phyloP scores from a whole-genome alignment of 768 basidiomycete genomes.

The Amanita pseudoporphyria region DNA sequence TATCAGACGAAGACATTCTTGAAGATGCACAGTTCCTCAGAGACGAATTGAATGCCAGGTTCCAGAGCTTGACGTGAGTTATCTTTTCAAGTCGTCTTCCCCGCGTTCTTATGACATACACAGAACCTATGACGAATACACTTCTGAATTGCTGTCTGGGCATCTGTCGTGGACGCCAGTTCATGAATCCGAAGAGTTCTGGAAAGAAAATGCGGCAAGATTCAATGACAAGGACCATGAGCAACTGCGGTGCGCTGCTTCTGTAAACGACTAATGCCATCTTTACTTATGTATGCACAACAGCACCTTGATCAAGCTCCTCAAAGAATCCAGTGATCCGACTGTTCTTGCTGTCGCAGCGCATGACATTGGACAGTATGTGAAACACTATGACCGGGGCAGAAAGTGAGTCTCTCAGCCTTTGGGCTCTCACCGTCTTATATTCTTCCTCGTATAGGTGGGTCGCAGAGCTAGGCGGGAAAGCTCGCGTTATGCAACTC shows the following conservation, averaged over 20 bases:
- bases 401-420: constrained; percentile 59
- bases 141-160: constrained; percentile 80
- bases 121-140: constrained; percentile 96
- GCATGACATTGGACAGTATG: constrained; percentile 91
- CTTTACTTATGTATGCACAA: not conserved
- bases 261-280: not conserved
- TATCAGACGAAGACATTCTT: constrained; percentile 90
- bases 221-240: constrained; percentile 79
- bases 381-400: constrained; percentile 84
- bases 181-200: constrained; percentile 95
- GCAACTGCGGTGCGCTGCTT: constrained; percentile 61
- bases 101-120: not conserved
- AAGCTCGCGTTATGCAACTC: constrained; percentile 81
- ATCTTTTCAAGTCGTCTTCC: not conserved
- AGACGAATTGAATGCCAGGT: constrained; percentile 76
- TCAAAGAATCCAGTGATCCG: constrained; percentile 63
- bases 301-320: constrained; percentile 44
- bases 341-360: constrained; percentile 83
- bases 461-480: constrained; percentile 79
- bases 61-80: constrained; percentile 84
- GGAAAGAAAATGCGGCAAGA: constrained; percentile 89
- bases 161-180: constrained; percentile 94
- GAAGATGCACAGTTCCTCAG: constrained; percentile 86
- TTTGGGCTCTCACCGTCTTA: constrained; percentile 3
- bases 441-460: constrained; percentile 32